Evolutionary conservation across 2,329 filamentous ascomycete species (phyloP).

Genomic region (Lizonia empirigonia): DNA sequence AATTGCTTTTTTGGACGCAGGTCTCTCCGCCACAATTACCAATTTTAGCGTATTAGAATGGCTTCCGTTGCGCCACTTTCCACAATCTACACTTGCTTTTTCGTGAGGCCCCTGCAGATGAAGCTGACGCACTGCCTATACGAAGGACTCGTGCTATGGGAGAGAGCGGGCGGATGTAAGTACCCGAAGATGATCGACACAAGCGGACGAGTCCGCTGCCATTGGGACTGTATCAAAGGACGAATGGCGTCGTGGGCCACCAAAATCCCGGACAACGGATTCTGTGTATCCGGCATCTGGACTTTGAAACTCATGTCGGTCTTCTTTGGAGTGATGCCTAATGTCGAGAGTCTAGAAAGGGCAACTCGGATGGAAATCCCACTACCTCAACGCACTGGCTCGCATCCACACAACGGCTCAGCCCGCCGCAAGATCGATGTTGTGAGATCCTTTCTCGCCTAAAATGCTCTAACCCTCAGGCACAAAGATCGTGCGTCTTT

Average conservation of each 20-base stretch:
- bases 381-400: conserved; percentile 5
- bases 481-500: conserved; percentile 8
- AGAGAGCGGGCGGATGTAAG: conserved; percentile 1
- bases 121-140: neutral
- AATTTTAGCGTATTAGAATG: conserved; percentile 5
- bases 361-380: conserved; percentile 7
- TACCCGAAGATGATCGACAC: conserved; percentile 1
- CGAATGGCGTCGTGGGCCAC: neutral
- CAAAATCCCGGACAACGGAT: neutral
- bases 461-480: conserved; percentile 2
- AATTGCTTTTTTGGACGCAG: conserved; percentile 2
- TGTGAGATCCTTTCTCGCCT: conserved; percentile 1
- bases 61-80: conserved; percentile 1
- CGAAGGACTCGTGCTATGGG: conserved; percentile 4
- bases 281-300: neutral
- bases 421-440: conserved; percentile 4
- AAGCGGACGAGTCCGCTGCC: neutral
- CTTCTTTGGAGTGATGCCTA: neutral
- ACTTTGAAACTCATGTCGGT: neutral
- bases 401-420: conserved; percentile 9
- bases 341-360: neutral
- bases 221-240: neutral
- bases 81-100: conserved; percentile 1
- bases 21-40: neutral
- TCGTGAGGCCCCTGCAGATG: neutral